Percentiles rank a stretch among this genome's conserved stretches.
These are phyloP conservation scores for Auricularia cornea DNA, from an alignment of 768 basidiomycete species.

Conservation along the genomic window DNA sequence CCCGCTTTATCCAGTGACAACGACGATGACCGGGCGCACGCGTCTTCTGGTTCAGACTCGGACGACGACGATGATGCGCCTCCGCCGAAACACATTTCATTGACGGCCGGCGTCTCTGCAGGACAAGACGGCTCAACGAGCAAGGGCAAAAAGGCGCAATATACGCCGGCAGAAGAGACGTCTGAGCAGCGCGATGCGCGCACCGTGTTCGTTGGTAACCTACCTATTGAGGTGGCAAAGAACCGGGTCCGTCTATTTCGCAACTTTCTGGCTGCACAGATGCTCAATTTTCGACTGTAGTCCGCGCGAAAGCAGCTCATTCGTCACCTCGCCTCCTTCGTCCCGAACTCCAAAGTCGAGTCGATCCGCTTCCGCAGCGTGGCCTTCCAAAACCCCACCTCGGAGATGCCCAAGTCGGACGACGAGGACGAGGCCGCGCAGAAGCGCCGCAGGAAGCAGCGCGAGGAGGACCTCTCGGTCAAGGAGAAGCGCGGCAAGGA, in stretches of 20 bases:
- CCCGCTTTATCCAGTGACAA: not conserved
- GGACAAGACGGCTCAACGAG: slow-evolving; percentile 26
- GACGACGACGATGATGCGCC: not conserved
- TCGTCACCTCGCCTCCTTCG: slow-evolving; percentile 62
- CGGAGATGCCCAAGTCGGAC: slow-evolving; percentile 43
- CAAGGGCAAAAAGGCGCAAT: slow-evolving; percentile 34
- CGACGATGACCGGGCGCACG: not conserved
- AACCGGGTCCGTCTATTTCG: slow-evolving; percentile 49
- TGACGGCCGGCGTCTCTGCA: slow-evolving; percentile 10
- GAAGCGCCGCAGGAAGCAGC: slow-evolving; percentile 30
- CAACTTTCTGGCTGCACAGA: not conserved
- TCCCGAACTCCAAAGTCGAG: slow-evolving; percentile 77
- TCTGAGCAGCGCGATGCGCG: slow-evolving; percentile 63
- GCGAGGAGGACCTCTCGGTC: slow-evolving; percentile 29
- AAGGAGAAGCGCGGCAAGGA: slow-evolving; percentile 11
- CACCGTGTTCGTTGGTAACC: slow-evolving; percentile 89
- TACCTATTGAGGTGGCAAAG: slow-evolving; percentile 67
- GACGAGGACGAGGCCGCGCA: slow-evolving; percentile 19
- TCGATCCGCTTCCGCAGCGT: slow-evolving; percentile 90
- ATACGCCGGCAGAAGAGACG: slow-evolving; percentile 62
- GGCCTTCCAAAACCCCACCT: slow-evolving; percentile 77
- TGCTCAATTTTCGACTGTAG: slow-evolving; percentile 30
- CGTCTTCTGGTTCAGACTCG: not conserved
- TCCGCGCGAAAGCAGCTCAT: slow-evolving; percentile 66
- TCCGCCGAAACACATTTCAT: not conserved